Evolutionary conservation across 2,329 filamentous ascomycete genomes (phyloP).

Genomic region (Penicillium sp.): DNA sequence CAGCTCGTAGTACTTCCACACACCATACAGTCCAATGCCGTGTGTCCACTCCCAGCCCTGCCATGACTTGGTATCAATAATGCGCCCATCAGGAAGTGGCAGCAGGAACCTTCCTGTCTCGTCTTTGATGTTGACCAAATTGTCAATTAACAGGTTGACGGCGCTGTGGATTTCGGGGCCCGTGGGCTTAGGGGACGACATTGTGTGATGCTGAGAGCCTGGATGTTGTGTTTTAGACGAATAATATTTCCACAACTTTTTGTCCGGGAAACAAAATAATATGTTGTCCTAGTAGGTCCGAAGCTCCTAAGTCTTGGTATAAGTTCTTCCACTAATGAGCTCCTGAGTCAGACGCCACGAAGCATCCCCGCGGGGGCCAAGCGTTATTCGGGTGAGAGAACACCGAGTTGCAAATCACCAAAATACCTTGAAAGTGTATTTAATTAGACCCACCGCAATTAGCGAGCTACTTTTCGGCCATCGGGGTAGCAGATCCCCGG

Average conservation of each 20-base stretch:
- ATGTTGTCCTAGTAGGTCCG: background rate
- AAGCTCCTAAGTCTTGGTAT: background rate
- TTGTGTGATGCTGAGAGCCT: conserved; percentile 6
- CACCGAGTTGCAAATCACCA: conserved; percentile 3
- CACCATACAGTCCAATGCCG: conserved; percentile 74
- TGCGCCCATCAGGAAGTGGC: conserved; percentile 66
- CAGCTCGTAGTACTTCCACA: conserved; percentile 77
- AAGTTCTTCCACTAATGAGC: conserved; percentile 17
- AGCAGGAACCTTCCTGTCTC: conserved; percentile 71
- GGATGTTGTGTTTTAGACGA: background rate
- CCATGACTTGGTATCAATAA: conserved; percentile 85
- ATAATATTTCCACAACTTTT: background rate
- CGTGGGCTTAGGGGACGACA: conserved; percentile 18
- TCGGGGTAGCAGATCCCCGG: conserved; percentile 21
- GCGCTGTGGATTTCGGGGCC: conserved; percentile 49
- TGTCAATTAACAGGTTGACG: conserved; percentile 67
- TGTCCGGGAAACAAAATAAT: background rate
- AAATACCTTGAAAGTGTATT: background rate
- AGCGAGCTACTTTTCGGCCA: background rate
- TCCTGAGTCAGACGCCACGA: conserved; percentile 10
- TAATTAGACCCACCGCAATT: background rate
- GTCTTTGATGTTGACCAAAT: conserved; percentile 75
- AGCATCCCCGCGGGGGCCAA: conserved; percentile 15
- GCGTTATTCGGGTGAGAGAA: conserved; percentile 19
- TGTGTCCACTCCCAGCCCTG: conserved; percentile 75